Conservation (phyloP, 345 rosid genomes). For the Gossypium ekmanianum region DNA sequence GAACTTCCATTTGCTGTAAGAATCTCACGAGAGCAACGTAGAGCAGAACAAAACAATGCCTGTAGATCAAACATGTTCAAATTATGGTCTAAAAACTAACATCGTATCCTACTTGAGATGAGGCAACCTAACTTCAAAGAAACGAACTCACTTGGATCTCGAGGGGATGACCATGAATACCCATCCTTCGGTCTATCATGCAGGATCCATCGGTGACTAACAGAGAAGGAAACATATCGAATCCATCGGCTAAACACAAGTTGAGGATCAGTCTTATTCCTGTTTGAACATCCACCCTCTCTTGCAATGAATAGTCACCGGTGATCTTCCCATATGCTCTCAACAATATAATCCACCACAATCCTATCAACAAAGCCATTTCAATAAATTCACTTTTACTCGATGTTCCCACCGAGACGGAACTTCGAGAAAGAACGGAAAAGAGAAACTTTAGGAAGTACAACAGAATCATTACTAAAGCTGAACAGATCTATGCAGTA, state of each 20-base stretch:
- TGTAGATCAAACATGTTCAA: conserved; percentile 21
- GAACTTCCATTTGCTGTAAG: conserved; percentile 58
- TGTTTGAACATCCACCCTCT: conserved; percentile 83
- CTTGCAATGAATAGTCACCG: conserved; percentile 73
- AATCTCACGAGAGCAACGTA: conserved; percentile 80
- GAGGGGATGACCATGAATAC: conserved; percentile 88
- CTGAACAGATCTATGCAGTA: neutral
- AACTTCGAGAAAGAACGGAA: neutral
- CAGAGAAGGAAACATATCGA: conserved; percentile 88
- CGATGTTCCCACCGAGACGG: neutral
- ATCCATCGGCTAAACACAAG: conserved; percentile 75
- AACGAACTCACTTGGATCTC: conserved; percentile 70
- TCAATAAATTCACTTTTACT: neutral
- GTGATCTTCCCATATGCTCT: conserved; percentile 85
- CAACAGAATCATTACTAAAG: neutral
- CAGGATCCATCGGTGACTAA: conserved; percentile 86
- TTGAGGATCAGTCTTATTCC: conserved; percentile 72
- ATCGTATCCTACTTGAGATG: neutral
- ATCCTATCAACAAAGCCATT: conserved; percentile 36
- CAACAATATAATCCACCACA: conserved; percentile 88
- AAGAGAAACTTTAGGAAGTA: neutral
- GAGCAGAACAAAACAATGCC: conserved; percentile 76
- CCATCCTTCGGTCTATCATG: conserved; percentile 91
- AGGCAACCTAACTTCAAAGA: neutral
- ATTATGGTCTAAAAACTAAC: neutral